Percentiles rank a stretch among this genome's conserved stretches.
Evolutionary conservation across 495 filamentous ascomycete species (phyloP).

Genomic region (Aspergillus incahuasiensis): DNA sequence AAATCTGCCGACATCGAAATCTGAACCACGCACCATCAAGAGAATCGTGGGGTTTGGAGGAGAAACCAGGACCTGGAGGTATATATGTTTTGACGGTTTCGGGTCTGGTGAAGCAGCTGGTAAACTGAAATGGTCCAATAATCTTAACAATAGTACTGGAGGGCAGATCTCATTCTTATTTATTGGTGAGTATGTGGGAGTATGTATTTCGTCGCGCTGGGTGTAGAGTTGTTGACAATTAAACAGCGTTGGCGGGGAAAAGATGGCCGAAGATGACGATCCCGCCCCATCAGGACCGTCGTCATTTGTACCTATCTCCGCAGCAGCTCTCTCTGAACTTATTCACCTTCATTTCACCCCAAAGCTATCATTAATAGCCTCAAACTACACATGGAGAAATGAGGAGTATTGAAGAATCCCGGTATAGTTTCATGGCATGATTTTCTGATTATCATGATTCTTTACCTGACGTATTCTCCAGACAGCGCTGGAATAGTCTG

Average conservation of each 20-base stretch:
- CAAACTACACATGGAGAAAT: constrained; percentile 39
- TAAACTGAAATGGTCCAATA: too few species aligned
- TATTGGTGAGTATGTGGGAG: background rate
- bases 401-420: constrained; percentile 60
- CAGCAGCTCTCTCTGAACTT: background rate
- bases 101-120: background rate
- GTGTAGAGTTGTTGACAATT: background rate
- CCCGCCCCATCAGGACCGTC: background rate
- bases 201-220: background rate
- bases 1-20: constrained; percentile 67
- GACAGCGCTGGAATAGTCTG: constrained; percentile 63
- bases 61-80: background rate
- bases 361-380: constrained; percentile 12
- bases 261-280: background rate
- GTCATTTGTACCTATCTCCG: background rate
- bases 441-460: background rate
- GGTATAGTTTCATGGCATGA: constrained; percentile 32
- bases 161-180: too few species aligned
- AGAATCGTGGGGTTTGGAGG: background rate
- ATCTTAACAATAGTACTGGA: too few species aligned
- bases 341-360: constrained; percentile 5
- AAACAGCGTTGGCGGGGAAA: background rate
- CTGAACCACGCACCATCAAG: background rate
- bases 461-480: constrained; percentile 18
- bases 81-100: background rate